A percentile compares a stretch with the other conserved stretches of the same genome.
These are phyloP conservation scores for Dipodascopsis uninucleata DNA, from an alignment of 805 yeast genomes.

Conservation along the genomic window DNA sequence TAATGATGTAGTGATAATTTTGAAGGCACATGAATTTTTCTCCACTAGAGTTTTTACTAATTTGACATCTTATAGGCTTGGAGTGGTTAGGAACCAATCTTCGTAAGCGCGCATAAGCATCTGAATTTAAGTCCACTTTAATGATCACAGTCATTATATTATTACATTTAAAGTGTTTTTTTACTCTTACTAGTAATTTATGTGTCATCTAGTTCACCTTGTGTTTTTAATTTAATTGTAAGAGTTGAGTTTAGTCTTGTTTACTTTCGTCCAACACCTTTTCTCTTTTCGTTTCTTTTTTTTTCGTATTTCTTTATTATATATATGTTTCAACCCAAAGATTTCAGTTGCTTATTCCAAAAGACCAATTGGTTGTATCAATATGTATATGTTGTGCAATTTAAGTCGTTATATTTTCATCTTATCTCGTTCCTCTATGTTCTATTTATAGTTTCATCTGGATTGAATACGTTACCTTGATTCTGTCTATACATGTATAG, in stretches of 20 bases:
- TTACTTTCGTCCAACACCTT: neutral
- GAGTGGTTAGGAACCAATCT: conserved; percentile 29
- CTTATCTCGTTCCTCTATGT: no score
- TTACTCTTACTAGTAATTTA: conserved; percentile 18
- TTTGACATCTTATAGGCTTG: conserved; percentile 14
- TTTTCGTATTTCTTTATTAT: neutral
- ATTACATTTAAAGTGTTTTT: conserved; percentile 14
- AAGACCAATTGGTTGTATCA: no score
- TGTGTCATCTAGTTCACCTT: conserved; percentile 8
- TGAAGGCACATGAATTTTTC: neutral
- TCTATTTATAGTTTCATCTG: no score
- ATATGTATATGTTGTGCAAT: no score
- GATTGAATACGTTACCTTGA: no score
- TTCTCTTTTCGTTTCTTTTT: neutral
- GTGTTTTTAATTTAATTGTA: conserved; percentile 5
- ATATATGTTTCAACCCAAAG: neutral
- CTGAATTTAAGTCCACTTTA: conserved; percentile 10
- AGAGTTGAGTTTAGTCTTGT: conserved; percentile 2
- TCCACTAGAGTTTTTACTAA: conserved; percentile 4
- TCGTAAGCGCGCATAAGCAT: conserved; percentile 23
- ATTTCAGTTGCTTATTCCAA: neutral
- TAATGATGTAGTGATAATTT: no score
- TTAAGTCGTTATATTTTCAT: no score
- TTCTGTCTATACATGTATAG: no score
- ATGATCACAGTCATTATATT: conserved; percentile 16